Evolutionary conservation across 768 basidiomycete genomes (phyloP).

Genomic region (Agrocybe pediades): DNA sequence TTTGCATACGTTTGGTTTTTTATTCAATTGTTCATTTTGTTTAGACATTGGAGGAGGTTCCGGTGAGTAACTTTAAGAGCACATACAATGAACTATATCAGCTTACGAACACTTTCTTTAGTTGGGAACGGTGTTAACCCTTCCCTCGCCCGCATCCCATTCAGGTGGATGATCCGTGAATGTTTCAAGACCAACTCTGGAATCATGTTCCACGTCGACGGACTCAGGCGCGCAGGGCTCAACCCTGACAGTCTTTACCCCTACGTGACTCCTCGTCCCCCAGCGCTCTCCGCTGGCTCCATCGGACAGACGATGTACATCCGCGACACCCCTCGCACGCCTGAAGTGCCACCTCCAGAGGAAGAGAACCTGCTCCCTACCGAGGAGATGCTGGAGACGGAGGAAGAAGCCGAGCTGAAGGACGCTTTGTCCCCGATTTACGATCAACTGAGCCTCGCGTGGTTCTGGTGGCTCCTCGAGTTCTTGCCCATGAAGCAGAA

Average conservation of each 20-base stretch:
- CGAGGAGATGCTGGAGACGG: conserved; percentile 21
- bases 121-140: conserved; percentile 41
- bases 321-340: conserved; percentile 30
- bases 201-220: conserved; percentile 55
- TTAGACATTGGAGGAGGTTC: conserved; percentile 61
- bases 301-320: conserved; percentile 18
- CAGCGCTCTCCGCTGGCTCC: conserved; percentile 27
- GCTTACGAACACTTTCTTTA: too few species aligned
- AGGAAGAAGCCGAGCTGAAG: conserved; percentile 53
- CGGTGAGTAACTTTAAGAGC: conserved; percentile 16
- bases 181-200: conserved; percentile 57
- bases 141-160: conserved; percentile 50
- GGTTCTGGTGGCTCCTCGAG: conserved; percentile 48
- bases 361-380: conserved; percentile 8
- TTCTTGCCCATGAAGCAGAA: conserved; percentile 31
- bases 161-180: conserved; percentile 74
- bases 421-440: conserved; percentile 49
- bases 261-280: conserved; percentile 39
- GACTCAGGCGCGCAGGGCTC: conserved; percentile 41
- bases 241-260: conserved; percentile 38
- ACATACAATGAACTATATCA: not conserved
- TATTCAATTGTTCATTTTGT: not conserved
- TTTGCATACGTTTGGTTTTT: not conserved
- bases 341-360: conserved; percentile 7
- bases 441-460: conserved; percentile 46